A percentile compares a stretch with the other conserved stretches of the same genome.
Evolutionary conservation across 2,329 filamentous ascomycete genomes (phyloP).

Genomic region (Penicillium expansum): DNA sequence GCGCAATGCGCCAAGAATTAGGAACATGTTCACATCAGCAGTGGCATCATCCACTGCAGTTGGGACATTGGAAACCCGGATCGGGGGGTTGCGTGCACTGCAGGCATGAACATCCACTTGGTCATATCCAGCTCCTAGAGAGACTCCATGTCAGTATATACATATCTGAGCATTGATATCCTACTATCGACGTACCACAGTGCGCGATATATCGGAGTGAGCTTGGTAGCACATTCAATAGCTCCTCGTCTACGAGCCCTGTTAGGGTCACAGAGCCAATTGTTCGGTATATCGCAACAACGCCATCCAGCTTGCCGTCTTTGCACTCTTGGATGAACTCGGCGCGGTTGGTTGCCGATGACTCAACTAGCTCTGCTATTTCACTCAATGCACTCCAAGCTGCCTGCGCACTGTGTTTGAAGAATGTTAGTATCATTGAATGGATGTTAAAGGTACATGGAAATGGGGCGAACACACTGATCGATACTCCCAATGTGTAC

Average conservation of each 20-base stretch:
- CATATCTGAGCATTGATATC: no score
- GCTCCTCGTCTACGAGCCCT: constrained; percentile 67
- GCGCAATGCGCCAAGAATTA: constrained; percentile 75
- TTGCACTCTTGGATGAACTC: constrained; percentile 69
- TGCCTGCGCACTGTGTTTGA: constrained; percentile 52
- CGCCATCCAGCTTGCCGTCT: constrained; percentile 64
- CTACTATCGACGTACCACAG: constrained; percentile 32
- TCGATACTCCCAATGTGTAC: constrained; percentile 63
- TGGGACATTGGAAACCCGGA: constrained; percentile 79
- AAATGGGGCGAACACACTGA: constrained; percentile 51
- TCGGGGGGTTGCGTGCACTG: constrained; percentile 55
- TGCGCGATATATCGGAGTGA: constrained; percentile 40
- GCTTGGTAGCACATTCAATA: constrained; percentile 54
- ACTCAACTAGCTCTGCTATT: constrained; percentile 64
- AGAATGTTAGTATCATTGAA: not conserved
- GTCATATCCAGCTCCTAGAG: constrained; percentile 76
- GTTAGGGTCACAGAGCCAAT: constrained; percentile 64
- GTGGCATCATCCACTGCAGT: constrained; percentile 78
- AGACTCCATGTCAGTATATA: not conserved
- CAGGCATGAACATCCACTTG: constrained; percentile 73
- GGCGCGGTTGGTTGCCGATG: constrained; percentile 59
- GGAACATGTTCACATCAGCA: constrained; percentile 75
- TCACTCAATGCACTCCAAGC: constrained; percentile 61
- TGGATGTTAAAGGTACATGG: not conserved
- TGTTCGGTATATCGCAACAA: constrained; percentile 67